These are phyloP conservation scores for Taxillus chinensis DNA, from an alignment of 164 flowering plant species.

Conservation along the genomic window DNA sequence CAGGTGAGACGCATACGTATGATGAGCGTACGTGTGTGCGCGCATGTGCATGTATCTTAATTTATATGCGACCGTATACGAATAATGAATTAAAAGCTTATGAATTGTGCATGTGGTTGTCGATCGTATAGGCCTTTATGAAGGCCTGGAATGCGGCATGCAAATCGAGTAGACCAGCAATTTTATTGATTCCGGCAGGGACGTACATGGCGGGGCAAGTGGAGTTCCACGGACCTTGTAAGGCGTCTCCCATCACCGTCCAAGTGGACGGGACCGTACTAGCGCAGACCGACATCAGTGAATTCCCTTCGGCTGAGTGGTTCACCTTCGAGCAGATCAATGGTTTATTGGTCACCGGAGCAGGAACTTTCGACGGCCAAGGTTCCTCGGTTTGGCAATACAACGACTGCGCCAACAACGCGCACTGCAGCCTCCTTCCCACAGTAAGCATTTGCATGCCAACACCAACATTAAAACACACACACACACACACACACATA, in stretches of 20 bases:
- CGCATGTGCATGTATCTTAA: background rate
- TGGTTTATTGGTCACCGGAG: background rate
- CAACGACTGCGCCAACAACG: background rate
- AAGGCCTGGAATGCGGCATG: constrained; percentile 42
- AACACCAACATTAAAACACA: too few species aligned
- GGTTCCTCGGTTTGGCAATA: background rate
- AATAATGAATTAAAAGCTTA: background rate
- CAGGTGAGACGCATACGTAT: constrained; percentile 15
- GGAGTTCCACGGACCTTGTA: constrained; percentile 45
- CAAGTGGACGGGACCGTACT: constrained; percentile 37
- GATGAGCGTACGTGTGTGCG: background rate
- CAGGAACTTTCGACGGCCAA: background rate
- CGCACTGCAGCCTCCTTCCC: background rate
- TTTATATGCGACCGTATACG: background rate
- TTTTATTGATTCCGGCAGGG: constrained; percentile 33
- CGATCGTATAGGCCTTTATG: constrained; percentile 22
- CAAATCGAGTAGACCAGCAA: constrained; percentile 16
- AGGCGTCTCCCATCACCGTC: constrained; percentile 16
- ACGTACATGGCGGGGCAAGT: constrained; percentile 25
- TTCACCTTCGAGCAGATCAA: background rate
- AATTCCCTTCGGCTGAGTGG: background rate
- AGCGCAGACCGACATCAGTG: constrained; percentile 16
- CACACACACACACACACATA: too few species aligned
- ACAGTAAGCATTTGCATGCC: background rate
- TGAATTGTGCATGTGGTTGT: background rate